Percentiles rank a stretch among this genome's conserved stretches.
These are phyloP conservation scores for Claviceps quebecensis DNA, from an alignment of 2,329 filamentous ascomycete species.

Conservation along the genomic window DNA sequence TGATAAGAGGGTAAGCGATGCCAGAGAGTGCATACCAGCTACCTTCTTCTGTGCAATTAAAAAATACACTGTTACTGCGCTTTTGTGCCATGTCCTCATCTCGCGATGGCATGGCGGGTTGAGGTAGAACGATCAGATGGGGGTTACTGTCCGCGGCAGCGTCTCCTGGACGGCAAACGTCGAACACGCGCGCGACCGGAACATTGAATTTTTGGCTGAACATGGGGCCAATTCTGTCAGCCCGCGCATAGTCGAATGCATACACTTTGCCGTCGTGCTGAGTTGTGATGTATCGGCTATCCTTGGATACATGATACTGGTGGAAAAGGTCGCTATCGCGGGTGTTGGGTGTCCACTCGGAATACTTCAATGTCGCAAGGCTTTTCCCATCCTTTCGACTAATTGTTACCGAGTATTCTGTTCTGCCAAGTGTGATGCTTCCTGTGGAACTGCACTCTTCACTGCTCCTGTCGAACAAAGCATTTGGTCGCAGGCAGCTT, in stretches of 20 bases:
- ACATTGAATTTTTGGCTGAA: slow-evolving; percentile 58
- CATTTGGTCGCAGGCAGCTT: slow-evolving; percentile 60
- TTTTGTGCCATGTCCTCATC: slow-evolving; percentile 36
- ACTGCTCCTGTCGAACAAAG: slow-evolving; percentile 49
- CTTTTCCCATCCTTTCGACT: slow-evolving; percentile 59
- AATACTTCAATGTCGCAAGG: slow-evolving; percentile 82
- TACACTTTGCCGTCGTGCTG: slow-evolving; percentile 74
- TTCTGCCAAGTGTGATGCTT: slow-evolving; percentile 69
- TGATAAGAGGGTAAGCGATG: slow-evolving; percentile 69
- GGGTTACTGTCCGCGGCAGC: slow-evolving; percentile 49
- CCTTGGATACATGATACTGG: slow-evolving; percentile 68
- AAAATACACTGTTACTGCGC: slow-evolving; percentile 55
- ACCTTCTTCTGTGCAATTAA: slow-evolving; percentile 75
- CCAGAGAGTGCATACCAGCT: slow-evolving; percentile 94
- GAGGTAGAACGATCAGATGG: slow-evolving; percentile 71
- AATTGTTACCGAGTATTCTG: slow-evolving; percentile 82
- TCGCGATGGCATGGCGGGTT: slow-evolving; percentile 53
- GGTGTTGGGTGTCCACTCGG: slow-evolving; percentile 90
- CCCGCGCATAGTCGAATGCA: slow-evolving; percentile 55
- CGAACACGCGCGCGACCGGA: slow-evolving; percentile 78
- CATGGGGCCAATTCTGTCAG: slow-evolving; percentile 36
- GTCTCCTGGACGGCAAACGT: slow-evolving; percentile 63
- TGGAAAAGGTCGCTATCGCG: slow-evolving; percentile 75
- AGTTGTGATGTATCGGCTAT: slow-evolving; percentile 80
- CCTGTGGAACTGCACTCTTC: slow-evolving; percentile 69